A percentile compares a stretch with the other conserved stretches of the same genome.
Evolutionary conservation across 441 rosid genomes (phyloP).

Genomic region (Brassica balearica): DNA sequence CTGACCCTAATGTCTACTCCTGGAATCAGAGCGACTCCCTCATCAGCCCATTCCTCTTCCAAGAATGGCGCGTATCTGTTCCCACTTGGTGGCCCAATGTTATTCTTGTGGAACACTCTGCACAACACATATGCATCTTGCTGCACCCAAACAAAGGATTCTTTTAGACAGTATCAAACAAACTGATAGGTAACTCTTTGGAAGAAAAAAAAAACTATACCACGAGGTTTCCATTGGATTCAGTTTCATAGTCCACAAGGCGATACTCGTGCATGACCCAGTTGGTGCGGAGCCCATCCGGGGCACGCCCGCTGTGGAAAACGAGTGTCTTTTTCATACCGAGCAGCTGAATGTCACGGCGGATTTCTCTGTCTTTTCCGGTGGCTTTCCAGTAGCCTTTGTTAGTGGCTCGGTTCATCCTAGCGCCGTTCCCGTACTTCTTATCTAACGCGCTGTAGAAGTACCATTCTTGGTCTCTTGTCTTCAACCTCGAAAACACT

Average conservation of each 20-base stretch:
- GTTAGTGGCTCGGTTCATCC: constrained; percentile 87
- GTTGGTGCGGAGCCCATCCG: constrained; percentile 85
- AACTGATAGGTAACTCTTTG: constrained; percentile 26
- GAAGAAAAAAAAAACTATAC: constrained; percentile 38
- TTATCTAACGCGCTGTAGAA: constrained; percentile 82
- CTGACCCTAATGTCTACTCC: constrained; percentile 57
- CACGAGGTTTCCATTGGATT: constrained; percentile 57
- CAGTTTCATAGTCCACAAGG: constrained; percentile 71
- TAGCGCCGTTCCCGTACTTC: constrained; percentile 86
- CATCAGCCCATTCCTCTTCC: constrained; percentile 94
- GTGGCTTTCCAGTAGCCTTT: constrained; percentile 97
- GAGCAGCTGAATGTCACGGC: constrained; percentile 52
- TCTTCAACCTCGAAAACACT: constrained; percentile 80
- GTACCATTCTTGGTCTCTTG: constrained; percentile 95
- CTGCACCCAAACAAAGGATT: constrained; percentile 47
- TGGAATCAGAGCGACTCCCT: constrained; percentile 58
- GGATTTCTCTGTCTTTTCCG: constrained; percentile 83
- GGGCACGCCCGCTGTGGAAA: constrained; percentile 88
- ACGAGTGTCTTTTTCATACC: constrained; percentile 97
- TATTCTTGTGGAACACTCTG: constrained; percentile 88
- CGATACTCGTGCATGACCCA: constrained; percentile 99
- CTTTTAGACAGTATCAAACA: background rate
- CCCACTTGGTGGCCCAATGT: constrained; percentile 91
- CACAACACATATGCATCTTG: constrained; percentile 82
- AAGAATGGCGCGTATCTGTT: constrained; percentile 88